Evolutionary conservation across 306 rosid genomes (phyloP).

Genomic region (Hylodesmum podocarpum): DNA sequence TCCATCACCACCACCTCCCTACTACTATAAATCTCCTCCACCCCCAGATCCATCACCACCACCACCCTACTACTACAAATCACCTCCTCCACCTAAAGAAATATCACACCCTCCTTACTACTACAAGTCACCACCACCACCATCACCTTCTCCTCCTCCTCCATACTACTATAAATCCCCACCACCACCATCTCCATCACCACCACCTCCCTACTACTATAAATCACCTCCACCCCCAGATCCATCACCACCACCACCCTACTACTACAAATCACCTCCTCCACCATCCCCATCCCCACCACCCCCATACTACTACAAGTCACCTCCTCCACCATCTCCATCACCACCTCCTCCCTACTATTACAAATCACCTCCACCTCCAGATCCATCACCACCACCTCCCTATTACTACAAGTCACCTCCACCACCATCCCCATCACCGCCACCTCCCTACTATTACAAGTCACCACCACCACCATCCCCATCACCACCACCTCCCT

Average conservation of each 20-base stretch:
- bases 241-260: background rate
- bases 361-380: background rate
- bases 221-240: background rate
- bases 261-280: background rate
- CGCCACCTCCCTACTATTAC: background rate
- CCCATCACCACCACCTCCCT: background rate
- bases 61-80: background rate
- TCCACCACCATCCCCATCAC: background rate
- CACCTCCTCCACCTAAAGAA: background rate
- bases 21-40: background rate
- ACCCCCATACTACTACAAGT: background rate
- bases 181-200: background rate
- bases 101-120: background rate
- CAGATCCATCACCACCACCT: background rate
- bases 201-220: background rate
- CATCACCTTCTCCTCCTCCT: background rate
- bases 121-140: background rate
- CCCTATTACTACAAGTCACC: background rate
- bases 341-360: background rate
- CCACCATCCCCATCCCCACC: background rate
- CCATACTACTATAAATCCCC: background rate
- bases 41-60: background rate
- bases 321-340: constrained; percentile 1
- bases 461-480: background rate
- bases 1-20: background rate